Percentiles rank a stretch among this genome's conserved stretches.
phyloP scores from a whole-genome alignment of 192 early-diverging fungal species.

The Mortierella antarctica region DNA sequence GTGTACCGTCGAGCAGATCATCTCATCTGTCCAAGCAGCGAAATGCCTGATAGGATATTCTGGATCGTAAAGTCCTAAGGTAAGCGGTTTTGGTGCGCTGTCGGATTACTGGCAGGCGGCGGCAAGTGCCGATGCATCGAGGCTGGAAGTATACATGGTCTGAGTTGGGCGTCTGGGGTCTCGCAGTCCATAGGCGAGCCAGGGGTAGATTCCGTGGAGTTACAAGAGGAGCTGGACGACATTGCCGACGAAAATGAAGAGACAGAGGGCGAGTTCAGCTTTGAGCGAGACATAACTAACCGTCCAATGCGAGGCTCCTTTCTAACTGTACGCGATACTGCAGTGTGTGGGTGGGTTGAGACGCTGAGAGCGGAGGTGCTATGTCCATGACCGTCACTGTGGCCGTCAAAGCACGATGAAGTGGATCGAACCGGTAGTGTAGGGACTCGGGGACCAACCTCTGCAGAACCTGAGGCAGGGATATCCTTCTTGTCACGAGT shows the following conservation, averaged over 20 bases:
- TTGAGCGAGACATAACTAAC: conserved; percentile 37
- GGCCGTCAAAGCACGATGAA: conserved; percentile 12
- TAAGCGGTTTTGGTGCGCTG: no score
- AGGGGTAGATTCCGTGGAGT: conserved; percentile 3
- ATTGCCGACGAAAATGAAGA: conserved; percentile 2
- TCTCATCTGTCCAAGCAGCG: no score
- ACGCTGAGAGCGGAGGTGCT: not conserved
- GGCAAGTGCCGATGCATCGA: no score
- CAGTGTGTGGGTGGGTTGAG: not conserved
- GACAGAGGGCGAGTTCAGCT: conserved; percentile 16
- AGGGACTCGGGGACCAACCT: not conserved
- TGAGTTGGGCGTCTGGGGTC: not conserved
- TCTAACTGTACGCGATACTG: not conserved
- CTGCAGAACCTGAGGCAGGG: not conserved
- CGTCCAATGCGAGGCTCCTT: conserved; percentile 16
- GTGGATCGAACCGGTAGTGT: not conserved
- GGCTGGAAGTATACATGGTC: not conserved
- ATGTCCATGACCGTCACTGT: conserved; percentile 13
- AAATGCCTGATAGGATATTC: no score
- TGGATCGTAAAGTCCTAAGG: no score
- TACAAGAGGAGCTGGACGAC: not conserved
- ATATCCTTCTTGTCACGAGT: not conserved
- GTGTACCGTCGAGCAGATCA: no score
- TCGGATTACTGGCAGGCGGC: no score
- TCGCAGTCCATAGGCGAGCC: conserved; percentile 4